Percentiles rank a stretch among this genome's conserved stretches.
Conservation (phyloP, 1,284 basidiomycete species). For the Ganoderma multipileum region DNA sequence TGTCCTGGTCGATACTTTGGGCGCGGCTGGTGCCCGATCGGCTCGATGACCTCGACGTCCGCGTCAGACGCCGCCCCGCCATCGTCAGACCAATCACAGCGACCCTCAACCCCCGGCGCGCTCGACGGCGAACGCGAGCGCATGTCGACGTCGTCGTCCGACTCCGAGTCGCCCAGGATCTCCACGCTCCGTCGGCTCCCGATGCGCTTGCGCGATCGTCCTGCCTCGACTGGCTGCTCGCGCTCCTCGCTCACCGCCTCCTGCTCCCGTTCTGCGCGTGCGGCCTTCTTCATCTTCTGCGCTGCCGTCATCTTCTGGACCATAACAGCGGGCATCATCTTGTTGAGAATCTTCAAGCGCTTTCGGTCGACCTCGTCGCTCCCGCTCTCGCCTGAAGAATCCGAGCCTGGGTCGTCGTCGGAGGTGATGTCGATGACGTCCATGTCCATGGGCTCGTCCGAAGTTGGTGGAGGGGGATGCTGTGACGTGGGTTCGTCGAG, state of each 20-base stretch:
- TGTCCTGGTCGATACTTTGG: slow-evolving; percentile 1
- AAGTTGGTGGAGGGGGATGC: slow-evolving; percentile 12
- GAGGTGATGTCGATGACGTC: slow-evolving; percentile 26
- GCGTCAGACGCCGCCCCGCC: background rate
- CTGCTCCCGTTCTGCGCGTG: slow-evolving; percentile 5
- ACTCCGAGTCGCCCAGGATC: slow-evolving; percentile 39
- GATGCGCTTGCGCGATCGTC: slow-evolving; percentile 32
- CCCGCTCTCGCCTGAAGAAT: slow-evolving; percentile 10
- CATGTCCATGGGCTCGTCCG: slow-evolving; percentile 23
- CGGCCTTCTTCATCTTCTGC: background rate
- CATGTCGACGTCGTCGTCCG: slow-evolving; percentile 23
- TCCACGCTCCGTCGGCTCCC: slow-evolving; percentile 23
- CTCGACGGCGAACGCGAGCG: slow-evolving; percentile 4
- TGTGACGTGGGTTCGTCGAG: slow-evolving; percentile 15
- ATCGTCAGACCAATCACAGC: background rate
- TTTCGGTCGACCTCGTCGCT: slow-evolving; percentile 12
- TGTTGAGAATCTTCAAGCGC: slow-evolving; percentile 22
- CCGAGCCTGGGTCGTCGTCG: slow-evolving; percentile 7
- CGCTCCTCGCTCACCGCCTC: background rate
- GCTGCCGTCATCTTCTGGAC: slow-evolving; percentile 18
- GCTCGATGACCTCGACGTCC: slow-evolving; percentile 16
- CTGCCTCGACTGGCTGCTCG: slow-evolving; percentile 33
- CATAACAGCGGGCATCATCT: slow-evolving; percentile 32
- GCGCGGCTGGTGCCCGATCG: slow-evolving; percentile 26
- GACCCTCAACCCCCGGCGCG: too few relatives aligned